Base-by-base conservation (phyloP, 1,139 yeast genomes). In the Nakaseomyces bracarensis region DNA sequence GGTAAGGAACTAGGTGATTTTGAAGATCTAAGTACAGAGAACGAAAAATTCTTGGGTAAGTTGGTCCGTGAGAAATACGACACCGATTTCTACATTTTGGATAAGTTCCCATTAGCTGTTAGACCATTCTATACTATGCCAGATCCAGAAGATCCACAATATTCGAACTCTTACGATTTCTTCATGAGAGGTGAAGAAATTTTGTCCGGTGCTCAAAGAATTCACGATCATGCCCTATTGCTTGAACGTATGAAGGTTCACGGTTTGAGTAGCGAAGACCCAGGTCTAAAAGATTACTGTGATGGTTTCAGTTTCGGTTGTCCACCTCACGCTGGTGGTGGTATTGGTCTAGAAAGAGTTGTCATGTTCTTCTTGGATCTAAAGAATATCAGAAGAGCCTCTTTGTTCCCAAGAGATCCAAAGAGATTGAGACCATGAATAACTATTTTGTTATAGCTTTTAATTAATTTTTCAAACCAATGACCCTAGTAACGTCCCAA, bases 41-140 rank as follows among this genome's bases (percentile, higher is more conserved):
- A 91, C 67, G 99, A 91, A 68, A 87, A 83, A 67, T 73, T 85
- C 49, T 75, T 91, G 55, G 99, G 99, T 65, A 81, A 79, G 62
- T 70, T 91, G 53, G 94, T 91, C 39, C 82, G 89, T 64, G 96
- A 87, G 48, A 81, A 86, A 68, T 89, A 87, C 68, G 86, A 89
- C 68, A 91, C 98, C 44, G 99, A 91, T 68, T 91, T 91, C 75
- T 91, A 89, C 71, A 86, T 91, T 60, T 77, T 91, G 68, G 99
- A 91, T 74, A 91, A 91, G 67, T 91, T 93, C 83, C 99, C 98
- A 57, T 72, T 87, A 60, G 94, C 85, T 23, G 76, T 87, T 45
- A 82, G 99, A 71, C 99, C 99, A 46, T 91, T 91, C 76, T 91
- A 91, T 75, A 91, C 99, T 45, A 91, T 93, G 98, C 97, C 98